Evolutionary conservation across 495 filamentous ascomycete species (phyloP).

Genomic region (Hypoxylon fragiforme): DNA sequence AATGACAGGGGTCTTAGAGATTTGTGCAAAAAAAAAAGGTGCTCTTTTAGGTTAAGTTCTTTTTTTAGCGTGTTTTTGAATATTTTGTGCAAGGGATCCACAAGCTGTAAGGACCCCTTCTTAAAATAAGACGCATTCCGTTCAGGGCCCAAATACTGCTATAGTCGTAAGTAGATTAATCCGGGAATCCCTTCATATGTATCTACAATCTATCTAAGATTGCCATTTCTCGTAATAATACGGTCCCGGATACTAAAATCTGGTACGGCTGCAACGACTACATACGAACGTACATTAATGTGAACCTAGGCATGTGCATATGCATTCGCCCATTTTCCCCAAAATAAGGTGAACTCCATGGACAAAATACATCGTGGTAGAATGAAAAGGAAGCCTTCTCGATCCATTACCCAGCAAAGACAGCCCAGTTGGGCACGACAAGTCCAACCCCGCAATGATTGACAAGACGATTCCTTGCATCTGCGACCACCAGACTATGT

Average conservation of each 20-base stretch:
- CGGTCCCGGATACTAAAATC: constrained; percentile 11
- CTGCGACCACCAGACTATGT: constrained; percentile 1
- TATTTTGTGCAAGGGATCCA: no score
- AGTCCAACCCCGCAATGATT: constrained; percentile 22
- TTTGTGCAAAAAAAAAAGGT: no score
- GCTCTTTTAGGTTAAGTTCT: no score
- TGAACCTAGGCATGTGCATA: no score
- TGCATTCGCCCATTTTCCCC: no score
- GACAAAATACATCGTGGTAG: neutral
- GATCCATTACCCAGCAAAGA: neutral
- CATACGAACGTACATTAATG: no score
- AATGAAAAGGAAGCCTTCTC: constrained; percentile 2
- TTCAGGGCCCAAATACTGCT: no score
- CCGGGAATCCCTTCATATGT: constrained; percentile 20
- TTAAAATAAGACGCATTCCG: no score
- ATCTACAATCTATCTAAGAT: constrained; percentile 12
- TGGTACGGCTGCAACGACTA: constrained; percentile 3
- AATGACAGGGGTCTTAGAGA: no score
- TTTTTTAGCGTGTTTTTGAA: no score
- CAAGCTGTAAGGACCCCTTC: no score
- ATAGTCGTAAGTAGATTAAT: constrained; percentile 27
- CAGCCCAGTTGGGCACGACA: neutral
- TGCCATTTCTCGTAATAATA: constrained; percentile 12
- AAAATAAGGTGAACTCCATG: neutral
- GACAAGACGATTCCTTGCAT: constrained; percentile 27